These are phyloP conservation scores for Megacollybia platyphylla DNA, from an alignment of 1,284 basidiomycete species.

Conservation along the genomic window DNA sequence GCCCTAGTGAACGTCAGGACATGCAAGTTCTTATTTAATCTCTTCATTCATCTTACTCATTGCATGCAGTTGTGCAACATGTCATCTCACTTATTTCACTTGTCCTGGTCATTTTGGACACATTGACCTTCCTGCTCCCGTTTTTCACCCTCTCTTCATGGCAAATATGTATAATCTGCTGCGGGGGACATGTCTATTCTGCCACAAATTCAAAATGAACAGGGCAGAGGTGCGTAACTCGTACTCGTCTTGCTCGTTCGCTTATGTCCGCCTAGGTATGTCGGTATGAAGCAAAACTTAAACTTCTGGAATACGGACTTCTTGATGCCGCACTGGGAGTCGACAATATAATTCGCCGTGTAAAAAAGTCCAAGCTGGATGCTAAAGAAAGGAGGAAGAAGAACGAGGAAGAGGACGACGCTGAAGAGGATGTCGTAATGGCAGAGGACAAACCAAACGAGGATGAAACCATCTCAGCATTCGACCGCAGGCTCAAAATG, in stretches of 20 bases:
- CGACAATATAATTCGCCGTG: constrained; percentile 42
- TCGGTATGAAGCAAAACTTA: constrained; percentile 80
- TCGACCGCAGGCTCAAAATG: constrained; percentile 57
- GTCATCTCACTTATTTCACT: constrained; percentile 81
- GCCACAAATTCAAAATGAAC: constrained; percentile 84
- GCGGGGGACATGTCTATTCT: constrained; percentile 89
- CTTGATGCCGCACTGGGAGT: constrained; percentile 74
- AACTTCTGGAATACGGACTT: constrained; percentile 85
- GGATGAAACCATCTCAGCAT: constrained; percentile 50
- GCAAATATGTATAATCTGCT: constrained; percentile 83
- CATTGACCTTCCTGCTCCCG: constrained; percentile 90
- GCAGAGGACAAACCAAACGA: constrained; percentile 11
- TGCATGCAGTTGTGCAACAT: constrained; percentile 79
- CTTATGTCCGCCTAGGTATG: constrained; percentile 38
- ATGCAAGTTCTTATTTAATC: constrained; percentile 43
- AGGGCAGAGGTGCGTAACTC: constrained; percentile 47
- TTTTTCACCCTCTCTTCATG: constrained; percentile 97
- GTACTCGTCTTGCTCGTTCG: constrained; percentile 3
- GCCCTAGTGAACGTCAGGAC: constrained; percentile 79
- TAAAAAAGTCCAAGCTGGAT: constrained; percentile 12
- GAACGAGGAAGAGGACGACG: constrained; percentile 24
- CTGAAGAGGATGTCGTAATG: constrained; percentile 26
- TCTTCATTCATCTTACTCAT: constrained; percentile 4
- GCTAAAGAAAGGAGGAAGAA: constrained; percentile 8
- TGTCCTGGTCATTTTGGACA: constrained; percentile 99